Conservation (phyloP, 73 alveolate species). For the Stentor roeselii region DNA sequence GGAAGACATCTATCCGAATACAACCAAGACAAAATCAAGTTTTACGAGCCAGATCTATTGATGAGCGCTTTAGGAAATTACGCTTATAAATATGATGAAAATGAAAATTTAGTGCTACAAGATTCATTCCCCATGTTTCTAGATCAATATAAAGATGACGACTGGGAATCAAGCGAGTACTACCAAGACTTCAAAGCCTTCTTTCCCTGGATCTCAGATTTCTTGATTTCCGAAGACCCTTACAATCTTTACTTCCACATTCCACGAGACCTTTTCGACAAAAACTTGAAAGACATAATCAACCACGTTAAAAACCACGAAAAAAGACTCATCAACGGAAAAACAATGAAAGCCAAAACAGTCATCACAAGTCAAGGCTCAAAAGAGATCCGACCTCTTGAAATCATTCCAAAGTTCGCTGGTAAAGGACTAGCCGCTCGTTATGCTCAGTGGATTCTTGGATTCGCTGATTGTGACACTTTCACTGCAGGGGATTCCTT, state of each 20-base stretch:
- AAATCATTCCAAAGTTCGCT: not conserved
- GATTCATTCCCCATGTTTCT: not conserved
- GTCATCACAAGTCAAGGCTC: not conserved
- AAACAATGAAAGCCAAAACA: not conserved
- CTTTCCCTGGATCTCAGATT: not conserved
- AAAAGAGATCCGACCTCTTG: not conserved
- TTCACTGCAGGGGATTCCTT: not conserved
- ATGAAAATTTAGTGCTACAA: not conserved
- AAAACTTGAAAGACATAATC: not conserved
- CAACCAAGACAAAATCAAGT: not conserved
- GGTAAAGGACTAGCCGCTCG: not conserved
- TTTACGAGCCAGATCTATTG: not conserved
- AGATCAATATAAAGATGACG: not conserved
- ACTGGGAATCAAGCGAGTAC: not conserved
- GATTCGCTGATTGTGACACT: not conserved
- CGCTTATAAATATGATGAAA: not conserved
- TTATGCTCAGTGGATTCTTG: not conserved
- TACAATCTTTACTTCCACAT: not conserved
- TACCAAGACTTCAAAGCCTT: not conserved
- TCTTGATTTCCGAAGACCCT: not conserved
- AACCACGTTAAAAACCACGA: not conserved
- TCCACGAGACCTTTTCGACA: not conserved
- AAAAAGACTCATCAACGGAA: not conserved
- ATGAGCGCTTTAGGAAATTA: not conserved
- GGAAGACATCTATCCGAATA: not conserved